A percentile compares a stretch with the other conserved stretches of the same genome.
phyloP scores from a whole-genome alignment of 352 stramenopile species.

The Globisporangium lucens region DNA sequence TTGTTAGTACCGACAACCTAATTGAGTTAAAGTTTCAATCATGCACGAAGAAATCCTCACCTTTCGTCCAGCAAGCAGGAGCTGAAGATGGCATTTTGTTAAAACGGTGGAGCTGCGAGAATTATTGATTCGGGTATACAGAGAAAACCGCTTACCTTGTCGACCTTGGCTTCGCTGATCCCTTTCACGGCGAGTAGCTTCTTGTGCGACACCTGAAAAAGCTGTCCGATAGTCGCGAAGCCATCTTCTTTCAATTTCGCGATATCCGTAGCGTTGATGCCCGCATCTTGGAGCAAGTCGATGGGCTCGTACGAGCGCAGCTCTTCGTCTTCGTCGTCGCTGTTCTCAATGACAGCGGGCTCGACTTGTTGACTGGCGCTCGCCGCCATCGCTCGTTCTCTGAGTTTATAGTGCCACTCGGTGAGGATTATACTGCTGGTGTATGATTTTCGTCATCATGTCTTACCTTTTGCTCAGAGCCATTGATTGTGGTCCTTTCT shows the following conservation, averaged over 20 bases:
- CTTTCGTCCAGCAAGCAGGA: conserved; percentile 75
- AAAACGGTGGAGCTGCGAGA: not conserved
- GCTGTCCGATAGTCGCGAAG: conserved; percentile 76
- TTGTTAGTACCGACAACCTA: too few relatives aligned
- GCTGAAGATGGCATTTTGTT: conserved; percentile 20
- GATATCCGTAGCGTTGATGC: conserved; percentile 76
- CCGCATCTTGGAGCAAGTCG: conserved; percentile 67
- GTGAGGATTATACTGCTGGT: not conserved
- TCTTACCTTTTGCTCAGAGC: conserved; percentile 17
- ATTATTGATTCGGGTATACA: not conserved
- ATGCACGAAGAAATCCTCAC: conserved; percentile 18
- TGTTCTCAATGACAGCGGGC: conserved; percentile 28
- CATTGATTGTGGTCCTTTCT: not conserved
- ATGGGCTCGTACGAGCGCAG: conserved; percentile 69
- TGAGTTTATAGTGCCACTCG: not conserved
- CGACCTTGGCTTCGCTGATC: conserved; percentile 86
- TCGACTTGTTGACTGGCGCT: conserved; percentile 24
- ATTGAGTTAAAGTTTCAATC: too few relatives aligned
- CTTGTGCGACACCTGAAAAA: conserved; percentile 75
- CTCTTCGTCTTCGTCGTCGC: conserved; percentile 60
- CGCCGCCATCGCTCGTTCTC: conserved; percentile 21
- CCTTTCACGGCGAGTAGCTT: conserved; percentile 79
- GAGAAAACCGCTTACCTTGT: conserved; percentile 52
- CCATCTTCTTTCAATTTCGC: conserved; percentile 75
- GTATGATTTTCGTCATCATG: not conserved